Percentiles rank a stretch among this genome's conserved stretches.
Conservation (phyloP, 2,329 filamentous ascomycete species). For the Beauveria rudraprayagi region DNA sequence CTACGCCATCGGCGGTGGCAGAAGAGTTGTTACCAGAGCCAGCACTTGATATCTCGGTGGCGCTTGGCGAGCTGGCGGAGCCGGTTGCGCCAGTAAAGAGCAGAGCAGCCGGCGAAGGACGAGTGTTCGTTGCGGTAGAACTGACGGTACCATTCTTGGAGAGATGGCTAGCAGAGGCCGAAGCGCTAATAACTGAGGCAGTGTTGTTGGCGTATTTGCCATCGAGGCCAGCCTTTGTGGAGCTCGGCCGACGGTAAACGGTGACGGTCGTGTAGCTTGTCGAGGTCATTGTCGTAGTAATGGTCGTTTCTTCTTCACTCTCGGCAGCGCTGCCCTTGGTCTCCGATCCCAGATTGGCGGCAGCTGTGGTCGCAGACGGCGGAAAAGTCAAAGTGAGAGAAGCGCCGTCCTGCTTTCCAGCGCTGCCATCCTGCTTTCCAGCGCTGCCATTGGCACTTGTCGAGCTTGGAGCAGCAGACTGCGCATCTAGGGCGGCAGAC, state of each 20-base stretch:
- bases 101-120: not conserved
- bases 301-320: not conserved
- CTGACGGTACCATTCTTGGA: not conserved
- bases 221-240: not conserved
- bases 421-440: not conserved
- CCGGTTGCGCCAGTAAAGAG: too few species aligned
- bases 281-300: constrained; percentile 6
- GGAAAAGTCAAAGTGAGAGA: not conserved
- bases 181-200: not conserved
- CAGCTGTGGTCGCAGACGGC: not conserved
- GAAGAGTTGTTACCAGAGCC: too few species aligned
- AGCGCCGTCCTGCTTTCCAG: not conserved
- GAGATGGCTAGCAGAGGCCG: not conserved
- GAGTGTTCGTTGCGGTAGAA: not conserved
- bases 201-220: constrained; percentile 2
- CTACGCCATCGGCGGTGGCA: too few species aligned
- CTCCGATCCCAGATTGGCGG: not conserved
- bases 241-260: not conserved
- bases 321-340: not conserved
- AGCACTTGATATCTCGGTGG: too few species aligned
- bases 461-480: not conserved
- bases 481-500: not conserved
- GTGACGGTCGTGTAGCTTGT: constrained; percentile 1
- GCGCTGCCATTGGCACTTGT: not conserved
- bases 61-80: not conserved